Evolutionary conservation across 805 yeast genomes (phyloP), one percentile per base, ranked within the genome.

Genomic region (Lipomyces sp.): DNA sequence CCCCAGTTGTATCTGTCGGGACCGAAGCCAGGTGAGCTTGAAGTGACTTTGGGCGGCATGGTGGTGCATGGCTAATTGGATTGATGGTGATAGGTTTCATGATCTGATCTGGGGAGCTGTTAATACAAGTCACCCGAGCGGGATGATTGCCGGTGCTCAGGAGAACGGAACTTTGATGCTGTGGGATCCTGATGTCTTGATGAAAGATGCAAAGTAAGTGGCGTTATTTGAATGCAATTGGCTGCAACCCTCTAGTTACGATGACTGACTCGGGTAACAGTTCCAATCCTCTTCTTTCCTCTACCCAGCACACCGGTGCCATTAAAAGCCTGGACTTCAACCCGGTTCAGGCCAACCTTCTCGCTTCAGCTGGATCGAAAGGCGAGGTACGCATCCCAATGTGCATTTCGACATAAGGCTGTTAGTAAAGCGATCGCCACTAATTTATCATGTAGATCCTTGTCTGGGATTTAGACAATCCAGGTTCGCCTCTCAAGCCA

Each of bases 321-420:
- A 92, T 90, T 60, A 86, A 86, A 71, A 80, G 90, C 29, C 84
- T 92, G 64, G 87, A 85, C 66, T 94, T 94, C 84, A 92, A 90
- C 76, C 89, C 91, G 2, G 80, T 84, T 59, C 92, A 90, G 75
- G 77, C 80, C 55, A 87, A 89, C 69, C 83, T 90, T 33, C 78
- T 95, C 72, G 97, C 90, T 3, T 86, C 97, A 18, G 97, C 96
- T 58, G 97, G 97, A 64, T 81, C 88, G n/a, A 86, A 87, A 67
- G 96, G 97, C 68, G 96, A 94, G 64, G 73, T 72, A 55, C 8
- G 65, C 32, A 24, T 35, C 37, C 32, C 37, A 18, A 15, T 8
- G 45, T 7, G 15, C 6, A n/a, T 45, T 45, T 10, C 24, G 18
- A 42, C 24, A n/a, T 42, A 24, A 42, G 6, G 18, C 4, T 24